A percentile compares a stretch with the other conserved stretches of the same genome.
Evolutionary conservation across 306 rosid species (phyloP).

Genomic region (Glycine tomentella): DNA sequence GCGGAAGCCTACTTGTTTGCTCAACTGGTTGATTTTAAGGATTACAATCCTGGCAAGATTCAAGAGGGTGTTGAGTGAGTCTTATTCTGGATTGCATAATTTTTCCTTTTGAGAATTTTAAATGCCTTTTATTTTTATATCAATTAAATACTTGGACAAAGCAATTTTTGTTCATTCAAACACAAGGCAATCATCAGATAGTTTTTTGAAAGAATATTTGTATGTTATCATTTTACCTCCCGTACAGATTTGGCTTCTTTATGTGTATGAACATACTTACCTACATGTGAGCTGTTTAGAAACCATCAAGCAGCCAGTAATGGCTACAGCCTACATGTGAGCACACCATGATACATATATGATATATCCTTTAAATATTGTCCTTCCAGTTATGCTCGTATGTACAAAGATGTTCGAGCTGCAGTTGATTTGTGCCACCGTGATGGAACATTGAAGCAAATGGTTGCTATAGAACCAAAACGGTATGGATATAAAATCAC

Average conservation of each 20-base stretch:
- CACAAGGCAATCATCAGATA: neutral
- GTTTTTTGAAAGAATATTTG: slow-evolving; percentile 12
- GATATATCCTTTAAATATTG: slow-evolving; percentile 5
- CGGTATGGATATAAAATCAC: slow-evolving; percentile 57
- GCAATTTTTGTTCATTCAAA: neutral
- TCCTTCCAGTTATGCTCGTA: slow-evolving; percentile 75
- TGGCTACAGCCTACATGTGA: neutral
- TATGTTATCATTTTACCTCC: neutral
- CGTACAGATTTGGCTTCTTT: slow-evolving; percentile 19
- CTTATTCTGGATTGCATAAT: slow-evolving; percentile 28
- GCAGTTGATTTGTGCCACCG: slow-evolving; percentile 99
- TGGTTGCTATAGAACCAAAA: slow-evolving; percentile 93
- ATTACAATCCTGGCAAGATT: slow-evolving; percentile 68
- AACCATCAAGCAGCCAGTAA: slow-evolving; percentile 27
- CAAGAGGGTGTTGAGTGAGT: slow-evolving; percentile 76
- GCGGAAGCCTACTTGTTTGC: slow-evolving; percentile 99
- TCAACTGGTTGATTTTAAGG: slow-evolving; percentile 87
- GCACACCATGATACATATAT: slow-evolving; percentile 15
- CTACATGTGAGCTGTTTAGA: neutral
- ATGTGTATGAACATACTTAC: neutral
- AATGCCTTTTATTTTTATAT: slow-evolving; percentile 13
- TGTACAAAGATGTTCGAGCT: slow-evolving; percentile 98
- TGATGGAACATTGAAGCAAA: slow-evolving; percentile 96
- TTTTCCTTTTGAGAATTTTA: slow-evolving; percentile 11
- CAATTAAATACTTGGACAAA: slow-evolving; percentile 21